Evolutionary conservation across 176 grass and related monocot species (phyloP).

Genomic region (Areca catechu): DNA sequence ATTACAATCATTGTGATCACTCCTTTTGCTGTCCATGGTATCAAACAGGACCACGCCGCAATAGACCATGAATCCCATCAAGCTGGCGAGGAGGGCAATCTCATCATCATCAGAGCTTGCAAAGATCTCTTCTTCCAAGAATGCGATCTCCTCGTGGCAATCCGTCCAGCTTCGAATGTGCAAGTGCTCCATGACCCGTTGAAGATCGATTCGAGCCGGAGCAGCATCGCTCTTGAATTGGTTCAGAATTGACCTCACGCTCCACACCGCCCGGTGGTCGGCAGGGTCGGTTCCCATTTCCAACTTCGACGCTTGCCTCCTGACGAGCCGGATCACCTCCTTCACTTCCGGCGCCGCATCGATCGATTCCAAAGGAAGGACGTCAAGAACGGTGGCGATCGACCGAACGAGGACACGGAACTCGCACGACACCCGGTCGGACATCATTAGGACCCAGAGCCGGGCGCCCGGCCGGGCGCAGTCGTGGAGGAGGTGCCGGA

Average conservation of each 20-base stretch:
- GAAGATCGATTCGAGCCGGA: slow-evolving; percentile 31
- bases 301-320: slow-evolving; percentile 43
- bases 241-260: slow-evolving; percentile 44
- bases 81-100: slow-evolving; percentile 19
- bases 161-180: slow-evolving; percentile 51
- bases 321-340: slow-evolving; percentile 47
- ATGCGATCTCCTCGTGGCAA: slow-evolving; percentile 57
- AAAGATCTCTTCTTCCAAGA: slow-evolving; percentile 39
- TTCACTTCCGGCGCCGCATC: slow-evolving; percentile 29
- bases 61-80: slow-evolving; percentile 61
- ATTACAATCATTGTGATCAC: not conserved
- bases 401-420: slow-evolving; percentile 40
- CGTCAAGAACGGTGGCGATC: slow-evolving; percentile 57
- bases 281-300: slow-evolving; percentile 23
- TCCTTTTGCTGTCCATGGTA: slow-evolving; percentile 21
- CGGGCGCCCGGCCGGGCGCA: slow-evolving; percentile 37
- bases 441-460: slow-evolving; percentile 60
- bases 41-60: slow-evolving; percentile 73
- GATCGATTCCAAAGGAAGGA: slow-evolving; percentile 20
- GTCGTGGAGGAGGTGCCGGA: slow-evolving; percentile 50
- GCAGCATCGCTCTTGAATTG: slow-evolving; percentile 51
- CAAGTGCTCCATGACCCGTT: slow-evolving; percentile 48
- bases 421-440: slow-evolving; percentile 38
- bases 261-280: slow-evolving; percentile 30
- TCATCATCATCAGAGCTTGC: slow-evolving; percentile 27